Evolutionary conservation across 1,139 yeast genomes (phyloP), one percentile per base, ranked within the genome.

Genomic region (Meyerozyma elateridarum): DNA sequence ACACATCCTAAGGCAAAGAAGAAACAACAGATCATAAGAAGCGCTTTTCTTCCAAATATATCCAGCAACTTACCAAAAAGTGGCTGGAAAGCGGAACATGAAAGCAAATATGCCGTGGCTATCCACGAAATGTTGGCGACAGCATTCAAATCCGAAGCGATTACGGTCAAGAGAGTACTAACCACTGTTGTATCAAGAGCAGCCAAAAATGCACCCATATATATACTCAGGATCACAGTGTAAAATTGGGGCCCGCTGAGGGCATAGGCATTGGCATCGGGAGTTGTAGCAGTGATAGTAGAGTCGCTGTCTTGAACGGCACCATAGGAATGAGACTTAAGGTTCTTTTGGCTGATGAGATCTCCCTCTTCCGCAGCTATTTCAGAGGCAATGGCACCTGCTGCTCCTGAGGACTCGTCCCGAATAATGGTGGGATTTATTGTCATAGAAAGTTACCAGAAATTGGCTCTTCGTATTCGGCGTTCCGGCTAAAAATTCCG

Each of bases 61-160:
- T 87, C 96, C 4, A 93, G 80, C 20, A 88, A 56, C 49, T 85
- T 87, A 15, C 96, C 96, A 45, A 80, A 85, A 15, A 88, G 57
- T 1, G 96, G 96, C 55, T 68, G 74, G 45, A 65, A 66, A 1
- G 73, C 73, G 1, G 74, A 56, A 9, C 66, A 54, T 5, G 70
- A 59, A 59, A 48, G 29, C 31, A 44, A 33, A 46, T 51, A 48
- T 4, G 72, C 59, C 16, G 70, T 64, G 15, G 76, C 70, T 37
- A 65, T 68, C 77, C 72, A 68, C 16, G 72, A 63, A 36, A 68
- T 61, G 42, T 59, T 54, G 20, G 61, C 51, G 29, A 64, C 56
- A 18, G 67, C 59, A 38, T 60, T 44, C 46, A 68, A 52, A 40
- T 69, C 72, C 1, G 71, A 64, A 1, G 73, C 72, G 36, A 66